A percentile compares a stretch with the other conserved stretches of the same genome.
Conservation (phyloP, 805 yeast species). For the Zygosaccharomyces lentus region DNA sequence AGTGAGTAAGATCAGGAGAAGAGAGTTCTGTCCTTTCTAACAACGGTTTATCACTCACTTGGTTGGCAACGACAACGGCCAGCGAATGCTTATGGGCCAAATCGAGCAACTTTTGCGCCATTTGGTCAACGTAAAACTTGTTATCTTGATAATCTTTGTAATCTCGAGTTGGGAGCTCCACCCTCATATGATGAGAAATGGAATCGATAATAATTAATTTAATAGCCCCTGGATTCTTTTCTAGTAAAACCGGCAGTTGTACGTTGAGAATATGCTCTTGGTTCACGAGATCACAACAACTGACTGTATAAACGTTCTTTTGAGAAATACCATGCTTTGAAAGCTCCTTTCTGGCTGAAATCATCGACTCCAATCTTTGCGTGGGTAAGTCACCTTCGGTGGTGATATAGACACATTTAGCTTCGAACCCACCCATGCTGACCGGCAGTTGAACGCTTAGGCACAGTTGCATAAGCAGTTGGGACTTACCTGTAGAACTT, state of each 20-base stretch:
- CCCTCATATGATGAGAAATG: conserved; percentile 74
- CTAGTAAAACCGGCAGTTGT: conserved; percentile 59
- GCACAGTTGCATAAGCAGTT: conserved; percentile 63
- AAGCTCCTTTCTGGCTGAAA: conserved; percentile 32
- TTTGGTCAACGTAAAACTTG: conserved; percentile 39
- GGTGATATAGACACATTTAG: conserved; percentile 62
- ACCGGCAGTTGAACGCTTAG: conserved; percentile 51
- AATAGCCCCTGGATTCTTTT: conserved; percentile 36
- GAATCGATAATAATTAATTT: conserved; percentile 73
- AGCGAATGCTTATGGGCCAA: conserved; percentile 46
- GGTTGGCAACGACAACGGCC: conserved; percentile 72
- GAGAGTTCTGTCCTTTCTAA: conserved; percentile 14
- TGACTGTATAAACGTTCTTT: conserved; percentile 46
- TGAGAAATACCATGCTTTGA: conserved; percentile 38
- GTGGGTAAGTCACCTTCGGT: conserved; percentile 77
- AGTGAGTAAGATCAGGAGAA: conserved; percentile 29
- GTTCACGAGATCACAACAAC: conserved; percentile 62
- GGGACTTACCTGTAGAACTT: conserved; percentile 84
- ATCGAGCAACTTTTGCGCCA: conserved; percentile 46
- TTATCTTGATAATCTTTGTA: conserved; percentile 39
- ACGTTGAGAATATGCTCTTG: conserved; percentile 69
- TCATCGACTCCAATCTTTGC: conserved; percentile 51
- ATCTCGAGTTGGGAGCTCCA: conserved; percentile 45
- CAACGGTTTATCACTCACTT: conserved; percentile 59
- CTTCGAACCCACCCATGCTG: conserved; percentile 45